These are phyloP conservation scores for Candida cerambycidarum DNA, from an alignment of 805 yeast genomes.

Conservation along the genomic window DNA sequence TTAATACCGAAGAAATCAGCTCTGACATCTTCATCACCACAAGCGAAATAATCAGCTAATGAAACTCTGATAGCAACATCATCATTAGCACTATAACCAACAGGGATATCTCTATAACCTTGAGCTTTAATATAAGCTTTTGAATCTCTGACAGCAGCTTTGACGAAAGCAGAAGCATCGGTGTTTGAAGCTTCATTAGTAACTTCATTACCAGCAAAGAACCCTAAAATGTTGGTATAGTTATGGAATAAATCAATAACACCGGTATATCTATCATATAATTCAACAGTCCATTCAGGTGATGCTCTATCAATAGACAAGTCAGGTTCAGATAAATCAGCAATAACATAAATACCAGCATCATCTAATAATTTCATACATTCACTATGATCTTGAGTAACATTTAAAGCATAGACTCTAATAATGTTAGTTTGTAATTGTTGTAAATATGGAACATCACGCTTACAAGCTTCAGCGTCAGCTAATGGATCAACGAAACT, in stretches of 20 bases:
- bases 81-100: conserved; percentile 82
- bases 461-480: conserved; percentile 55
- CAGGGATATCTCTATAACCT: conserved; percentile 69
- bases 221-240: conserved; percentile 74
- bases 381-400: conserved; percentile 59
- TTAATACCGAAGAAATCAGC: conserved; percentile 87
- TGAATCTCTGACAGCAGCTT: conserved; percentile 79
- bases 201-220: conserved; percentile 87
- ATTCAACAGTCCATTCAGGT: conserved; percentile 64
- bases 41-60: conserved; percentile 73
- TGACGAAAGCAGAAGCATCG: conserved; percentile 76
- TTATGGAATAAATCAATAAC: conserved; percentile 69
- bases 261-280: conserved; percentile 64
- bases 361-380: conserved; percentile 69
- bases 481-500: conserved; percentile 71
- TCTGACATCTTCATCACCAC: conserved; percentile 62
- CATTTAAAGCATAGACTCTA: conserved; percentile 74
- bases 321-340: conserved; percentile 80
- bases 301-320: conserved; percentile 57
- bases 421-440: conserved; percentile 65
- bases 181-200: conserved; percentile 66
- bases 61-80: conserved; percentile 63
- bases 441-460: conserved; percentile 73
- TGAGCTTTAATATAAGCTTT: conserved; percentile 60
- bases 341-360: conserved; percentile 88